phyloP scores from a whole-genome alignment of 306 rosid genomes.

The Spatholobus suberectus region DNA sequence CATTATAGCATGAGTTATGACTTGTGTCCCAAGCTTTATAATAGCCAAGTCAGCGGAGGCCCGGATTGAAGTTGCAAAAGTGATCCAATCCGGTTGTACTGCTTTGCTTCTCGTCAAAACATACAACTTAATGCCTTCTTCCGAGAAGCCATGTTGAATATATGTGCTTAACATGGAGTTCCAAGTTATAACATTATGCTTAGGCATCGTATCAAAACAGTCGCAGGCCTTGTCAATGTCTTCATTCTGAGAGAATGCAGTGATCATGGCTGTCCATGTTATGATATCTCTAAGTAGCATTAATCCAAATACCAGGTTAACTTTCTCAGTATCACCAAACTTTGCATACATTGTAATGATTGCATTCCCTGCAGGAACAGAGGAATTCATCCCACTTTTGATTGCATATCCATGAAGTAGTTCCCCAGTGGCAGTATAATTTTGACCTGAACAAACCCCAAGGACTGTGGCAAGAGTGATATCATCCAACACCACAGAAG shows the following conservation, averaged over 20 bases:
- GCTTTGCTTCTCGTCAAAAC: constrained; percentile 56
- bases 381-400: constrained; percentile 69
- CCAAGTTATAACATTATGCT: constrained; percentile 67
- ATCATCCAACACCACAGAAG: constrained; percentile 59
- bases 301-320: constrained; percentile 48
- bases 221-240: constrained; percentile 56
- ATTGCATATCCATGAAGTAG: constrained; percentile 68
- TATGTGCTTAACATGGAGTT: constrained; percentile 71
- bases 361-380: constrained; percentile 71
- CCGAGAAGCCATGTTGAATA: constrained; percentile 64
- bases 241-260: constrained; percentile 57
- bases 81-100: constrained; percentile 61
- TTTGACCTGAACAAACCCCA: constrained; percentile 61
- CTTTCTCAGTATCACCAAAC: constrained; percentile 60
- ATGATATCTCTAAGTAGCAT: constrained; percentile 69
- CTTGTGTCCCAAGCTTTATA: constrained; percentile 64
- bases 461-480: constrained; percentile 66
- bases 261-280: constrained; percentile 63
- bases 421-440: constrained; percentile 51
- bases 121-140: constrained; percentile 69
- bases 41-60: constrained; percentile 73
- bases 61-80: constrained; percentile 58
- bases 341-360: constrained; percentile 70
- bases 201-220: constrained; percentile 68
- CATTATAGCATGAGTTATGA: constrained; percentile 55